Conservation (phyloP, 441 rosid species). For the Capsella rubella region DNA sequence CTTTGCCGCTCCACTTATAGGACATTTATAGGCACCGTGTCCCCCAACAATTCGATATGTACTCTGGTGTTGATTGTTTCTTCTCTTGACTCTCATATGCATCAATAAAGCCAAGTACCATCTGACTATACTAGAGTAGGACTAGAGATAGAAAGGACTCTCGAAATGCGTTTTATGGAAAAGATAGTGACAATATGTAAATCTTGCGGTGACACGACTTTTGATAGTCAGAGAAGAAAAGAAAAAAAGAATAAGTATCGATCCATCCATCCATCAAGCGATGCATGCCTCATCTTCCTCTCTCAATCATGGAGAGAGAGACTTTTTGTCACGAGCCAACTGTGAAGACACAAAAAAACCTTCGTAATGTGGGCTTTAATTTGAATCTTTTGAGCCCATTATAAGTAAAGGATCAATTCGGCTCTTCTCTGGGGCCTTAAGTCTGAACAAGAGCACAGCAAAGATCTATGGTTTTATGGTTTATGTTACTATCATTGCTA, state of each 20-base stretch:
- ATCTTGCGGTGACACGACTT: conserved; percentile 25
- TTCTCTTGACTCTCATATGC: conserved; percentile 5
- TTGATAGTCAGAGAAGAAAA: conserved; percentile 15
- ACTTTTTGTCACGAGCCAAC: conserved; percentile 11
- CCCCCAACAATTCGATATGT: not conserved
- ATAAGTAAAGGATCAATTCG: not conserved
- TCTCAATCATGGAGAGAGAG: conserved; percentile 3
- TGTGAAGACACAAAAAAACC: conserved; percentile 17
- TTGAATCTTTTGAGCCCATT: conserved; percentile 15
- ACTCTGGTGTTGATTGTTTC: not conserved
- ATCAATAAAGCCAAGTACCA: conserved; percentile 1
- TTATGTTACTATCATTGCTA: too few relatives aligned
- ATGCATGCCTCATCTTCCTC: not conserved
- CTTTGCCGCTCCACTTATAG: too few relatives aligned
- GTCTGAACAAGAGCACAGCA: too few relatives aligned
- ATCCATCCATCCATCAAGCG: not conserved
- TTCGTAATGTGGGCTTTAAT: conserved; percentile 22
- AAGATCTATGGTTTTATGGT: too few relatives aligned
- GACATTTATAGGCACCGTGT: not conserved
- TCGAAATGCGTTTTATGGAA: conserved; percentile 7
- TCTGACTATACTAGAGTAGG: not conserved
- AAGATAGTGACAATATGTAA: not conserved
- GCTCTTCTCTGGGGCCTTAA: not conserved
- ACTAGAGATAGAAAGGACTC: not conserved
- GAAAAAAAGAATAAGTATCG: not conserved